phyloP scores from a whole-genome alignment of 2,329 filamentous ascomycete genomes.

The Sclerotinia borealis region DNA sequence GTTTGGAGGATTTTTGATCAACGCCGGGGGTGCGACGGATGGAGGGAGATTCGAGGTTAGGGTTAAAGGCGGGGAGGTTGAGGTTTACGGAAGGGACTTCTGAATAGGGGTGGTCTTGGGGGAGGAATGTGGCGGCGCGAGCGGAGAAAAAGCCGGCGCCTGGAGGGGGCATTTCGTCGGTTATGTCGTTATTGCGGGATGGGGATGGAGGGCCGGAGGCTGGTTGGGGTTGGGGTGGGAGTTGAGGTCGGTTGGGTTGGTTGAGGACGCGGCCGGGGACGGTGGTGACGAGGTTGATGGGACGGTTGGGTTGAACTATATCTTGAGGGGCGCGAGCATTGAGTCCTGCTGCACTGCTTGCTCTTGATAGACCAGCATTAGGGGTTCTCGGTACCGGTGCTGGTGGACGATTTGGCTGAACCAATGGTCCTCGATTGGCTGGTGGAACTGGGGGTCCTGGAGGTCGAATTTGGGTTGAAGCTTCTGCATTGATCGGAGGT shows the following conservation, averaged over 20 bases:
- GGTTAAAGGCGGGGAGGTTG: slow-evolving; percentile 58
- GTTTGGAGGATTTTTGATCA: slow-evolving; percentile 70
- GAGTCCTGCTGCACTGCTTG: slow-evolving; percentile 20
- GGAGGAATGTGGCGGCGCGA: slow-evolving; percentile 52
- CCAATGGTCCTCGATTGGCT: slow-evolving; percentile 20
- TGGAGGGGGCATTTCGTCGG: slow-evolving; percentile 21
- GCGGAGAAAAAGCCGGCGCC: slow-evolving; percentile 62
- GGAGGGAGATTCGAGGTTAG: slow-evolving; percentile 71
- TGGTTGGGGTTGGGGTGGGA: not conserved
- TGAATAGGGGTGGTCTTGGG: slow-evolving; percentile 33
- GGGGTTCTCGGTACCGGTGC: slow-evolving; percentile 31
- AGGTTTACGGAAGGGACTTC: slow-evolving; percentile 37
- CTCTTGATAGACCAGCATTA: slow-evolving; percentile 27
- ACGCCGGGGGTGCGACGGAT: slow-evolving; percentile 85
- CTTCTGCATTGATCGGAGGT: slow-evolving; percentile 10
- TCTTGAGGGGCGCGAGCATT: slow-evolving; percentile 21
- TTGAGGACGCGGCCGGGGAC: slow-evolving; percentile 27
- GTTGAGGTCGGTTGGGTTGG: slow-evolving; percentile 29
- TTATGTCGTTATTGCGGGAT: slow-evolving; percentile 15
- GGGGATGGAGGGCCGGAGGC: slow-evolving; percentile 22
- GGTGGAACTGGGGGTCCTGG: slow-evolving; percentile 11
- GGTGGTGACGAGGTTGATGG: slow-evolving; percentile 15
- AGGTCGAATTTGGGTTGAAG: slow-evolving; percentile 29
- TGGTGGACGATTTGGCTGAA: slow-evolving; percentile 27
- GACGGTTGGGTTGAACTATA: slow-evolving; percentile 13